phyloP scores from a whole-genome alignment of 2,329 filamentous ascomycete genomes.

The Ceratocystiopsis brevicomis region DNA sequence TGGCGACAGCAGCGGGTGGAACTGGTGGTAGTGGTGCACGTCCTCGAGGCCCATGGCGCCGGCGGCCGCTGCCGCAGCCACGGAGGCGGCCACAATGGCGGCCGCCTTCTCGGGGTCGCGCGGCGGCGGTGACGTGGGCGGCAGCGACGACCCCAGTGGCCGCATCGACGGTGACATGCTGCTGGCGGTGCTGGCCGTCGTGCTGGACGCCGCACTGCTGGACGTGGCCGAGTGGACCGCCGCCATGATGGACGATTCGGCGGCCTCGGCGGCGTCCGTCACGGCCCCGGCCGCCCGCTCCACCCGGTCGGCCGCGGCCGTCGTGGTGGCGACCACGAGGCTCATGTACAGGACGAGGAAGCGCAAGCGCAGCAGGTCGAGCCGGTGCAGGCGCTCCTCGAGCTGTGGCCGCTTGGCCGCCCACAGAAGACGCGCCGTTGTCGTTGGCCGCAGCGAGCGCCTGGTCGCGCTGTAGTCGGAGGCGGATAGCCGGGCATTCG shows the following conservation, averaged over 20 bases:
- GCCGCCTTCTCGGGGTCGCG: constrained; percentile 16
- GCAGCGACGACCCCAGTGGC: neutral
- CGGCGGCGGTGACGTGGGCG: constrained; percentile 9
- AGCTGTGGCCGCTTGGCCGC: constrained; percentile 32
- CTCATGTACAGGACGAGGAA: constrained; percentile 47
- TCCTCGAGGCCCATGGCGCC: constrained; percentile 1
- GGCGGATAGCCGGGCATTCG: constrained; percentile 1
- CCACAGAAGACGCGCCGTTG: constrained; percentile 36
- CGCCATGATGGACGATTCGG: constrained; percentile 15
- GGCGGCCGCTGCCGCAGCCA: constrained; percentile 3
- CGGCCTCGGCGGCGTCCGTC: constrained; percentile 21
- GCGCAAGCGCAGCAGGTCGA: constrained; percentile 44
- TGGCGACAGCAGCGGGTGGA: too few relatives aligned
- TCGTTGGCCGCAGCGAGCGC: constrained; percentile 19
- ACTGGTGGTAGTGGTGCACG: neutral
- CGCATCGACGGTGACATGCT: neutral
- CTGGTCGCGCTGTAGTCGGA: neutral
- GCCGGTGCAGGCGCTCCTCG: constrained; percentile 36
- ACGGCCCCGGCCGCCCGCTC: constrained; percentile 23
- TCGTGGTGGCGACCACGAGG: constrained; percentile 25
- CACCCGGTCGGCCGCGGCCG: constrained; percentile 19
- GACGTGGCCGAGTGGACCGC: neutral
- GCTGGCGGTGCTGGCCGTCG: neutral
- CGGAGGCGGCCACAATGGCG: constrained; percentile 4
- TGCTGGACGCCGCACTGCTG: neutral